phyloP scores from a whole-genome alignment of 805 yeast genomes.

The Candida ficus region DNA sequence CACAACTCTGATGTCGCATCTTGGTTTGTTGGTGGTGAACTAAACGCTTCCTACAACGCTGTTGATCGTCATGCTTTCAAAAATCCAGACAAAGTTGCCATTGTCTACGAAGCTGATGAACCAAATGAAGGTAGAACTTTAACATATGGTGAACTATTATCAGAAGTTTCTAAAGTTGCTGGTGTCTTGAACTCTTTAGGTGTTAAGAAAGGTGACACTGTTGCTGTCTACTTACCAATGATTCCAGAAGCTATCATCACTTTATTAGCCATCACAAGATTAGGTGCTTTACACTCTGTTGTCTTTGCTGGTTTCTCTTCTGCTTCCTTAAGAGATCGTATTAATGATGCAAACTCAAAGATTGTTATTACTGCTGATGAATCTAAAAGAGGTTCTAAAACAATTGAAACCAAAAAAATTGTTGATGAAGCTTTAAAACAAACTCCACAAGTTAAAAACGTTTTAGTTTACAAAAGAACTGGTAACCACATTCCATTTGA shows the following conservation, averaged over 20 bases:
- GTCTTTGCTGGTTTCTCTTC: constrained; percentile 88
- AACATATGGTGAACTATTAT: constrained; percentile 67
- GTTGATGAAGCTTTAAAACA: constrained; percentile 72
- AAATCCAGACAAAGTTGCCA: constrained; percentile 68
- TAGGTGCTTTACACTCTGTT: constrained; percentile 83
- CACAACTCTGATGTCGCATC: constrained; percentile 48
- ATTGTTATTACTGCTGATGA: constrained; percentile 78
- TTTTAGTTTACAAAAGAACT: constrained; percentile 70
- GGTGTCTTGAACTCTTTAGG: constrained; percentile 64
- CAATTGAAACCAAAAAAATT: constrained; percentile 73
- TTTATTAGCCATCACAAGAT: constrained; percentile 69
- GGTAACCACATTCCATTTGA: constrained; percentile 46
- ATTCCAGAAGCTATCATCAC: constrained; percentile 74
- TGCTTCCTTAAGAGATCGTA: constrained; percentile 86
- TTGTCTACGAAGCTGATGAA: constrained; percentile 79
- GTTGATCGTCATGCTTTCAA: constrained; percentile 76
- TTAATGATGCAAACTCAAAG: constrained; percentile 72
- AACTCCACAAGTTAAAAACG: constrained; percentile 64
- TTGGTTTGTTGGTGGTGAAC: constrained; percentile 77
- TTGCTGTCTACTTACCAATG: constrained; percentile 85
- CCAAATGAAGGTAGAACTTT: constrained; percentile 56
- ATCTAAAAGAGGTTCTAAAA: constrained; percentile 78
- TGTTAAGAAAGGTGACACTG: constrained; percentile 76
- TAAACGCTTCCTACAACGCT: constrained; percentile 77
- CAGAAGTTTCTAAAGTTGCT: constrained; percentile 65